Evolutionary conservation across 805 yeast genomes (phyloP), one percentile per base, ranked within the genome.

Genomic region (Ogataea pilisensis): DNA sequence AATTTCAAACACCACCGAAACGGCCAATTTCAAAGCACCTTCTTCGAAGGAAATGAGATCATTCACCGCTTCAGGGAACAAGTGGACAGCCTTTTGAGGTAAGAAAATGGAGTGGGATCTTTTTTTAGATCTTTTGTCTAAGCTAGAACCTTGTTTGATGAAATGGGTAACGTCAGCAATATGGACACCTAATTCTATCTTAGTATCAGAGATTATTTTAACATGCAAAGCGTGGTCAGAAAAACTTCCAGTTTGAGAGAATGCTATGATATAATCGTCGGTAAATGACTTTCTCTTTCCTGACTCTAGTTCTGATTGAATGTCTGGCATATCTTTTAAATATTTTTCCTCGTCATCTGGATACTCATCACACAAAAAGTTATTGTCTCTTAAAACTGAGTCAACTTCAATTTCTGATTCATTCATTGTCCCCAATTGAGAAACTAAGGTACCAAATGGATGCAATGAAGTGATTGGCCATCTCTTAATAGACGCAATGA

Each of bases 381-480:
- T 85, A 61, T 83, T 84, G 54, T 85, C 98, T 56, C 97, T 79
- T 50, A 93, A 71, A 40, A 93, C 83, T 1, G 97, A 87, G 60
- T 84, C 91, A 45, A 89, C 77, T 61, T 89, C 96, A 31, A 91
- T 86, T 18, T 73, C 69, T 2, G 80, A 75, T 47, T 83, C 91
- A 49, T 81, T 86, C 54, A 85, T 78, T 29, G 78, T 74, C 19
- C 99, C 99, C 46, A 93, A 69, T 52, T 85, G 86, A 34, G 90
- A 85, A 20, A 91, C 83, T 42, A 93, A 69, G 24, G 96, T 89
- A 54, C 99, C 99, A 59, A 93, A 93, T 5, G 99, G 99, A 69
- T 93, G 99, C 62, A 93, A 74, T 0, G 98, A 91, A 8, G 99
- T 93, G 63, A 93, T 93, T 57, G 99, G 99, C 99, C 99, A 93